Evolutionary conservation across 768 basidiomycete species (phyloP), one percentile per base, ranked within the genome.

Genomic region (Lactarius evosmus): DNA sequence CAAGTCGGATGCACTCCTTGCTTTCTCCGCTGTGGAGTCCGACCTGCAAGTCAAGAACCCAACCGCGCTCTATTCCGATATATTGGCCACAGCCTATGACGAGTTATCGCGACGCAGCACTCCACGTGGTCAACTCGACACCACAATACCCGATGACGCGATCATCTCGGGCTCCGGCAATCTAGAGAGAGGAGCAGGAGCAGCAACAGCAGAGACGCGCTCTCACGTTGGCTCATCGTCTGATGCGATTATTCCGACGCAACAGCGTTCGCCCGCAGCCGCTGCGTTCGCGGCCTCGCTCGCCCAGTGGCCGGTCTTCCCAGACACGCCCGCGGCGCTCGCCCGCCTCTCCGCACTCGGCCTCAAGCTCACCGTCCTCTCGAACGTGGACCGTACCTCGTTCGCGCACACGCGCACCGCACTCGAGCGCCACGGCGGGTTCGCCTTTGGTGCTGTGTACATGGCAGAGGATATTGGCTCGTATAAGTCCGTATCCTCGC

Each of bases 401-500:
- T 89, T 90, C 70, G 75, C 80, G 3, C 75, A 79, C 66, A 90
- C 88, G 0, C 85, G 85, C 53, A 74, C 75, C 22, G 78, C 78
- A 55, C 82, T 91, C 44, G 62, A 63, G 32, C 56, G 25, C 25
- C 25, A 6, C 2, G 46, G 46, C 9, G 74, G 75, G 57, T 70
- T 64, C 30, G 55, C 57, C 34, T 91, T 91, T 73, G 81, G 83
- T 30, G 78, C 84, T 57, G 76, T 89, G 60, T 75, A 87, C 68
- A 91, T 88, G 8, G 88, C 90, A 6, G 83, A 91, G 71, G 87
- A 88, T 66, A 80, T 83, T 5, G 82, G 83, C n/a, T 83, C 82
- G 38, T 91, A 90, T 75, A 91, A 91, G 71, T 90, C 87, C 25
- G 80, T 82, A 7, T 7, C n/a, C 46, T 19, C 46, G 46, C 9